Base-by-base conservation (phyloP, 495 filamentous ascomycete species). In the Penicillium diatomitis region DNA sequence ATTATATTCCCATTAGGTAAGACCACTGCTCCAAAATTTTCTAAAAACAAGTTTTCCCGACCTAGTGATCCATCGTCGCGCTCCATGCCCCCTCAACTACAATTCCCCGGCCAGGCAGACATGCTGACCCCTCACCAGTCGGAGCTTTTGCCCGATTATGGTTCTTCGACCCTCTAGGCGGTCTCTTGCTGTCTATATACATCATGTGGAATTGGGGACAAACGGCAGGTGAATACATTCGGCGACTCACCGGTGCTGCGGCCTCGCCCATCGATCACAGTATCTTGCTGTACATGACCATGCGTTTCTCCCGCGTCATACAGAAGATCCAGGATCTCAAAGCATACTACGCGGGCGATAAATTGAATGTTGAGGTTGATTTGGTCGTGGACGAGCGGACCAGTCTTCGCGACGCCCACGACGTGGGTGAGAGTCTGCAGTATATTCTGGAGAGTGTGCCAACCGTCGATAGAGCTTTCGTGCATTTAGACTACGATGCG, bases 241-340 rank as follows among this genome's bases (percentile, higher is more conserved):
- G 79, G 46, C 86, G 92, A 44, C 75, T 96, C 10, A 85, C 86
- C 0, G 90, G 90, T 3, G 86, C 84, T 32, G 85, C 88, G 0
- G 88, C 88, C 29, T 80, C 82, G 0, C 79, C 87, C 0, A 84
- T 85, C 45, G 85, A 95, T 55, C 78, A 88, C 34, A 95, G 91
- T 57, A 78, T 95, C 12, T 69, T 96, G 6, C 73, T 96, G 0
- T 96, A 96, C 67, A 75, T 94, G 50, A 90, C 88, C 2, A 95
- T 96, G 89, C 81, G 90, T 2, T 96, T 96, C 58, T 90, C 90
- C 20, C 87, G 85, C 44, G 84, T 85, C 4, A 90, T 96, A 50
- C 82, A 82, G 55, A 85, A 89, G 56, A 92, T 96, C 36, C 90
- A 95, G 58, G 85, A 88, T 27, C 62, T 95, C 11, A 82, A 91